phyloP scores from a whole-genome alignment of 2,329 filamentous ascomycete species.

The Fusarium udum region DNA sequence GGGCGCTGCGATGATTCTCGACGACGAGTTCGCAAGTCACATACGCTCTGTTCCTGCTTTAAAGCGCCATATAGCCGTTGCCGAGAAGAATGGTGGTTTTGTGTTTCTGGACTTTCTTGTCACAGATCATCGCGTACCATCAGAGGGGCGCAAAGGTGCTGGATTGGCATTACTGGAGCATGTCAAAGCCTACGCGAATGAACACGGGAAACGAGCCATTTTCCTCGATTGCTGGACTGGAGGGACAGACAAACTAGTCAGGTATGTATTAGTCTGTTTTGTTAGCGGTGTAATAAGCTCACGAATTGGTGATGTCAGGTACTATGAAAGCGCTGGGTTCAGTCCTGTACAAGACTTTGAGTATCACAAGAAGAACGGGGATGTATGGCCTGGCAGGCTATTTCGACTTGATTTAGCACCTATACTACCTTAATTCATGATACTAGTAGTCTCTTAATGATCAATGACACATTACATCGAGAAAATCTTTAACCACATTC shows the following conservation, averaged over 20 bases:
- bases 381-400: not conserved
- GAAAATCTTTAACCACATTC: accelerated
- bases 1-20: not conserved
- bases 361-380: not conserved
- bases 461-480: accelerated
- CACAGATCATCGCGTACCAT: not conserved
- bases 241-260: not conserved
- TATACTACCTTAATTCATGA: accelerated
- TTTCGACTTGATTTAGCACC: not conserved
- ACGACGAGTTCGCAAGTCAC: not conserved
- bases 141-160: not conserved
- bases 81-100: accelerated
- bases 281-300: too few relatives aligned
- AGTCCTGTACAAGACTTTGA: not conserved
- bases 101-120: not conserved
- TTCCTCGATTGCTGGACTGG: not conserved
- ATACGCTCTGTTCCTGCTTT: accelerated
- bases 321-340: not conserved
- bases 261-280: too few relatives aligned
- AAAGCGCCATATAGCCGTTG: accelerated
- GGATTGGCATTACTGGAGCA: not conserved
- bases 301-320: not conserved
- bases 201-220: not conserved
- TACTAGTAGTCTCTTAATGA: accelerated
- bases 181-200: not conserved